Base-by-base conservation (phyloP, 805 yeast genomes). In the Ogataea degrootiae region DNA sequence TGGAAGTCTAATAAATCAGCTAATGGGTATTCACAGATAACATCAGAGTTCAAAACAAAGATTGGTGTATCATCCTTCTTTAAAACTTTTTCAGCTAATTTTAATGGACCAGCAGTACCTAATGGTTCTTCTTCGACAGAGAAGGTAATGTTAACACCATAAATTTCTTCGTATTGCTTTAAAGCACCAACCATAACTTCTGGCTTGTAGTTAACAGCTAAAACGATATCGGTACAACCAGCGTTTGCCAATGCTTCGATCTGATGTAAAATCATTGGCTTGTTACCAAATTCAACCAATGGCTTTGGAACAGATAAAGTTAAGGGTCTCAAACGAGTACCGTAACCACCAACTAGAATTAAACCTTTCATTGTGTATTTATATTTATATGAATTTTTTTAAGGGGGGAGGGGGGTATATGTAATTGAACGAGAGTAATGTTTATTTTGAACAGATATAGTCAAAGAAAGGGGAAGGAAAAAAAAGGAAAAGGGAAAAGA, bases 61-160 rank as follows among this genome's bases (percentile, higher is more conserved):
- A 94, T 90, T 59, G 99, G 99, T 49, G 95, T 75, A 69, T 88
- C 83, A 73, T 94, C 98, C 79, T 94, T 94, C 74, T 81, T 87
- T 70, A 94, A 80, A 51, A 94, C 83, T 57, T 85, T 79, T 77
- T 91, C 97, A 59, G 99, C 99, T 63, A 94, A 85, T 74, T 90
- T 92, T 69, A 94, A 80, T 57, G 99, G 99, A 70, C 99, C 99
- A 59, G 98, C 99, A 58, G 99, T 94, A 59, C 98, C 99, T 68
- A 94, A 82, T 51, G 99, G 99, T 78, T 94, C 99, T 68, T 92
- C 94, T 78, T 94, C 99, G 58, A 94, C 97, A 51, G 97, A 89
- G 75, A 95, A 94, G 48, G 97, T 90, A 74, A 94, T 94, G 61
- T 77, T 75, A 57, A 94, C 96, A 70, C 97, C 97, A 73, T 88